Percentiles rank a stretch among this genome's conserved stretches.
These are phyloP conservation scores for Dioscorea cayenensis DNA, from an alignment of 116 monocot genomes.

Conservation along the genomic window DNA sequence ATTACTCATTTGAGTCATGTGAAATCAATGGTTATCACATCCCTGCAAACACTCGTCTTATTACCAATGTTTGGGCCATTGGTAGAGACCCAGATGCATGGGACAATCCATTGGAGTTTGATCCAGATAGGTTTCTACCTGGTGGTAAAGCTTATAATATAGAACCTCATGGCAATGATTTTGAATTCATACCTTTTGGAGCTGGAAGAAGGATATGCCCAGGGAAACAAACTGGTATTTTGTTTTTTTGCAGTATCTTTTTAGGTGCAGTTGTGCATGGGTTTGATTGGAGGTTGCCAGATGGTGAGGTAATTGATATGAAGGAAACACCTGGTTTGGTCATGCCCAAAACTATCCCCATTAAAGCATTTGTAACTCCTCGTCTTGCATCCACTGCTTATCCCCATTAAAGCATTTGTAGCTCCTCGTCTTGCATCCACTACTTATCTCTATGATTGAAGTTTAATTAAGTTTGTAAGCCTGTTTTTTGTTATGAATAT, in stretches of 20 bases:
- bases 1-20: background rate
- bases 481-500: too few species aligned
- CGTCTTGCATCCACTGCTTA: background rate
- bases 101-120: conserved; percentile 13
- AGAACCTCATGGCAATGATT: conserved; percentile 11
- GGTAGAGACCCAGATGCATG: conserved; percentile 1
- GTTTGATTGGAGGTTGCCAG: conserved; percentile 11
- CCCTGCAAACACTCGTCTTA: background rate
- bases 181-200: conserved; percentile 27
- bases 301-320: background rate
- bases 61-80: background rate
- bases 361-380: background rate
- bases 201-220: conserved; percentile 24
- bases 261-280: conserved; percentile 9
- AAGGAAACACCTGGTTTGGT: background rate
- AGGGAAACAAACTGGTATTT: conserved; percentile 10
- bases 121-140: conserved; percentile 17
- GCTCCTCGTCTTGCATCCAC: too few species aligned
- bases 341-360: background rate
- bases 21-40: conserved; percentile 8
- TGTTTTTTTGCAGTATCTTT: conserved; percentile 11
- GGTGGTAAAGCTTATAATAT: conserved; percentile 2
- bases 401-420: too few species aligned
- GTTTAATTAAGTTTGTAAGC: too few species aligned
- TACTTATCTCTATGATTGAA: too few species aligned